Percentiles rank a stretch among this genome's conserved stretches.
Conservation (phyloP, 306 rosid species). For the Trichosanthes truncata region DNA sequence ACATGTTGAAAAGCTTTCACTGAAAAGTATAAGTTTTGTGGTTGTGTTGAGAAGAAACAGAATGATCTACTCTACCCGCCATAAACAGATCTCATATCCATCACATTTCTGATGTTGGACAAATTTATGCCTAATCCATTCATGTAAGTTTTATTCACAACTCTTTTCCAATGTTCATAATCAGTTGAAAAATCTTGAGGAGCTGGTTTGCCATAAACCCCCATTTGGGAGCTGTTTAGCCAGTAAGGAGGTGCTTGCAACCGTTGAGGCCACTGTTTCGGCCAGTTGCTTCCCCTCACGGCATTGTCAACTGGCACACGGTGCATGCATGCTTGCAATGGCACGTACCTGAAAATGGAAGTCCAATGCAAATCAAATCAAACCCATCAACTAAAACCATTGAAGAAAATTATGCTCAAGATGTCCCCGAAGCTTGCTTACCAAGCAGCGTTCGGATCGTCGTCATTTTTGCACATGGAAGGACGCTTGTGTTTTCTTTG, state of each 20-base stretch:
- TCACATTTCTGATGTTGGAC: constrained; percentile 72
- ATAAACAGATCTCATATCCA: constrained; percentile 92
- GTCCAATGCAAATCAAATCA: neutral
- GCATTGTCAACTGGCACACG: constrained; percentile 35
- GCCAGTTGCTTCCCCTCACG: constrained; percentile 71
- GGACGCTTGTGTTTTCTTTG: constrained; percentile 56
- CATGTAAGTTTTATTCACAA: constrained; percentile 44
- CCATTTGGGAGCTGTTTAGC: constrained; percentile 68
- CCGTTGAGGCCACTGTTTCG: constrained; percentile 64
- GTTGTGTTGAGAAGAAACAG: neutral
- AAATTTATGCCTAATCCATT: constrained; percentile 62
- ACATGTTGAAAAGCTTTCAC: neutral
- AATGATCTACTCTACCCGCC: constrained; percentile 65
- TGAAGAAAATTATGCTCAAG: neutral
- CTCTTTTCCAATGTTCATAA: constrained; percentile 66
- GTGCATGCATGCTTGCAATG: constrained; percentile 77
- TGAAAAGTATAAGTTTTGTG: neutral
- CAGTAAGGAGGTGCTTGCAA: constrained; percentile 65
- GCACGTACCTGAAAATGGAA: constrained; percentile 60
- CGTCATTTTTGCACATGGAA: constrained; percentile 63
- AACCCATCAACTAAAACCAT: neutral
- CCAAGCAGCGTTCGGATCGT: constrained; percentile 95
- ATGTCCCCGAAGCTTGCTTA: constrained; percentile 16
- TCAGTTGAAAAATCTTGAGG: constrained; percentile 70
- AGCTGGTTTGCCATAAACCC: constrained; percentile 83